These are phyloP conservation scores for Zygotorulaspora danielsina DNA, from an alignment of 805 yeast genomes.

Conservation along the genomic window DNA sequence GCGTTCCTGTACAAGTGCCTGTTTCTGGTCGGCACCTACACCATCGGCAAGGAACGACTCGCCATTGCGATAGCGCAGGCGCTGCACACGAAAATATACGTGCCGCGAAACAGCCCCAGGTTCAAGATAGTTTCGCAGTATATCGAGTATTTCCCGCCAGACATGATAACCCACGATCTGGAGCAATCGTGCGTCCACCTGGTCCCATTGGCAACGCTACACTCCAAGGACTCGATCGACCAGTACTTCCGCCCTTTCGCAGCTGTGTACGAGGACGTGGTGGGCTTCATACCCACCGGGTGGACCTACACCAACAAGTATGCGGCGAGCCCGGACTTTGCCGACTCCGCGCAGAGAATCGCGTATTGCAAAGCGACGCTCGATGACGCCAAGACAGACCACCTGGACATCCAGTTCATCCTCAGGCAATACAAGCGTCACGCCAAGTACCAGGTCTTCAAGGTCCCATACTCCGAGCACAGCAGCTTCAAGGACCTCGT, in stretches of 20 bases:
- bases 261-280: conserved; percentile 36
- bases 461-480: conserved; percentile 90
- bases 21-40: conserved; percentile 73
- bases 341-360: conserved; percentile 16
- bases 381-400: conserved; percentile 11
- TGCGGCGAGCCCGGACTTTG: conserved; percentile 13
- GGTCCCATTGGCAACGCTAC: conserved; percentile 59
- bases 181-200: conserved; percentile 59
- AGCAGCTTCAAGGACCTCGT: conserved; percentile 81
- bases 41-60: conserved; percentile 87
- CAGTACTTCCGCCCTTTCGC: conserved; percentile 22
- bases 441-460: conserved; percentile 45
- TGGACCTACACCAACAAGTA: conserved; percentile 58
- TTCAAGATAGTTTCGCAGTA: conserved; percentile 46
- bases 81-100: conserved; percentile 50
- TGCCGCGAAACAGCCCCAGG: conserved; percentile 33
- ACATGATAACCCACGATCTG: conserved; percentile 42
- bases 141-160: conserved; percentile 45
- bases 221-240: conserved; percentile 35
- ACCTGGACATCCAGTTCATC: conserved; percentile 18
- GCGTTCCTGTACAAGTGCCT: conserved; percentile 15
- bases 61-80: conserved; percentile 61
- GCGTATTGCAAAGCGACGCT: conserved; percentile 17
- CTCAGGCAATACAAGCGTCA: conserved; percentile 34
- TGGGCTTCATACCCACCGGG: conserved; percentile 86